Percentiles rank a stretch among this genome's conserved stretches.
Evolutionary conservation across 2,329 filamentous ascomycete genomes (phyloP).

Genomic region (Paecilomyces sp.): DNA sequence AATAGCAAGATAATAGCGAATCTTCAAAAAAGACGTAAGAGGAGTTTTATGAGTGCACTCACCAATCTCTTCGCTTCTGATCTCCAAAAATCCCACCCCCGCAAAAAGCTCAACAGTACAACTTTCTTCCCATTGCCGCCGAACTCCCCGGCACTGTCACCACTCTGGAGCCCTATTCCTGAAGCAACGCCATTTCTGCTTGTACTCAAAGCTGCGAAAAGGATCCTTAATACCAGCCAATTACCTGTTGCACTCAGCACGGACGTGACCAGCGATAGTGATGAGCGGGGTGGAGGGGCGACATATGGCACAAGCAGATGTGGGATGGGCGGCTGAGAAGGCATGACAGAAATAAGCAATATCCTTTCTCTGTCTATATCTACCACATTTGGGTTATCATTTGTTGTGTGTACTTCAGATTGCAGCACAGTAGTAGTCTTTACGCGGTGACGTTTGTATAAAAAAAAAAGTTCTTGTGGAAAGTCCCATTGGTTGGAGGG

Average conservation of each 20-base stretch:
- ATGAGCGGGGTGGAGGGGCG: constrained; percentile 25
- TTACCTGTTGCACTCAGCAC: constrained; percentile 44
- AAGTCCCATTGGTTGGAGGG: background rate
- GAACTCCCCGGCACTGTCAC: constrained; percentile 10
- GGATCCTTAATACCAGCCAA: constrained; percentile 50
- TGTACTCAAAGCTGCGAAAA: constrained; percentile 39
- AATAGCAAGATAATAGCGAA: no score
- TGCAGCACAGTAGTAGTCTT: background rate
- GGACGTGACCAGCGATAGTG: constrained; percentile 37
- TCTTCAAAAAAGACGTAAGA: no score
- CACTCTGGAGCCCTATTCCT: constrained; percentile 3
- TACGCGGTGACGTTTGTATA: background rate
- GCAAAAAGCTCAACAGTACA: constrained; percentile 75
- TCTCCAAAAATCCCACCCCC: constrained; percentile 72
- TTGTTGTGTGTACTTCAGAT: background rate
- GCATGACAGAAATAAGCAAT: constrained; percentile 19
- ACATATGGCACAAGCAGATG: constrained; percentile 32
- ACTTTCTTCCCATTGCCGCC: constrained; percentile 44
- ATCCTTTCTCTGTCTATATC: background rate
- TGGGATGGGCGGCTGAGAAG: constrained; percentile 32
- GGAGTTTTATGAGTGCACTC: constrained; percentile 16
- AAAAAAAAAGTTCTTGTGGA: background rate
- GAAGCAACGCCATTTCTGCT: constrained; percentile 5
- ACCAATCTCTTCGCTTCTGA: constrained; percentile 63
- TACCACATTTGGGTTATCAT: background rate